Percentiles rank a stretch among this genome's conserved stretches.
These are phyloP conservation scores for Penicillium crystallinum DNA, from an alignment of 495 filamentous ascomycete genomes.

Conservation along the genomic window DNA sequence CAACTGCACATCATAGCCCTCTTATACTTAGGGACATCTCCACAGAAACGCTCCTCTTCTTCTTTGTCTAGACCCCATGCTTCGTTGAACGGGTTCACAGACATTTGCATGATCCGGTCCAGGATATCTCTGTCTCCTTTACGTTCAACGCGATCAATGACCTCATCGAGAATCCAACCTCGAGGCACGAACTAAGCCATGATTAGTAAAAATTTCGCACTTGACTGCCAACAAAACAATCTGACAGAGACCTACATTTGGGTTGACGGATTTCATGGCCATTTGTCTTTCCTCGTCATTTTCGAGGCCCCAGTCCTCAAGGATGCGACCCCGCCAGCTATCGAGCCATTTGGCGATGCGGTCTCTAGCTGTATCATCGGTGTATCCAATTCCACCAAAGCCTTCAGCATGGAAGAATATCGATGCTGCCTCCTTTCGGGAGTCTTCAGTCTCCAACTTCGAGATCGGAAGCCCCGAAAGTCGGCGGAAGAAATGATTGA, in stretches of 20 bases:
- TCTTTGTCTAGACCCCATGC: slow-evolving; percentile 62
- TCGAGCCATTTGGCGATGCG: slow-evolving; percentile 71
- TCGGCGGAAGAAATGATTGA: slow-evolving; percentile 84
- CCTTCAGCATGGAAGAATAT: slow-evolving; percentile 70
- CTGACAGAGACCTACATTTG: slow-evolving; percentile 48
- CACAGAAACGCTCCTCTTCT: slow-evolving; percentile 78
- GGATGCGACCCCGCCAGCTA: slow-evolving; percentile 60
- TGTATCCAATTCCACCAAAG: slow-evolving; percentile 49
- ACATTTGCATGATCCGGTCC: slow-evolving; percentile 68
- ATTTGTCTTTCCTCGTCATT: slow-evolving; percentile 56
- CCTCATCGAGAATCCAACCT: slow-evolving; percentile 87
- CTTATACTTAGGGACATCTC: slow-evolving; percentile 74
- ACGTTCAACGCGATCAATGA: slow-evolving; percentile 83
- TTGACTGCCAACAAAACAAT: background rate
- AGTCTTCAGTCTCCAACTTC: slow-evolving; percentile 55
- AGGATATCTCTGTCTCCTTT: slow-evolving; percentile 76
- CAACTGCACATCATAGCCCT: slow-evolving; percentile 91
- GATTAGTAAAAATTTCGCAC: slow-evolving; percentile 3
- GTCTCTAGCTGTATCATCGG: slow-evolving; percentile 54
- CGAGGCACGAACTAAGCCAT: slow-evolving; percentile 64
- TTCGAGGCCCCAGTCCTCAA: slow-evolving; percentile 63
- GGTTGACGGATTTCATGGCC: slow-evolving; percentile 81
- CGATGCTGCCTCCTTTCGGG: slow-evolving; percentile 51
- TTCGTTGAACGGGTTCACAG: slow-evolving; percentile 77
- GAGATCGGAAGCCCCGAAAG: slow-evolving; percentile 54